These are phyloP conservation scores for Clarireedia paspali DNA, from an alignment of 2,329 filamentous ascomycete species.

Conservation along the genomic window DNA sequence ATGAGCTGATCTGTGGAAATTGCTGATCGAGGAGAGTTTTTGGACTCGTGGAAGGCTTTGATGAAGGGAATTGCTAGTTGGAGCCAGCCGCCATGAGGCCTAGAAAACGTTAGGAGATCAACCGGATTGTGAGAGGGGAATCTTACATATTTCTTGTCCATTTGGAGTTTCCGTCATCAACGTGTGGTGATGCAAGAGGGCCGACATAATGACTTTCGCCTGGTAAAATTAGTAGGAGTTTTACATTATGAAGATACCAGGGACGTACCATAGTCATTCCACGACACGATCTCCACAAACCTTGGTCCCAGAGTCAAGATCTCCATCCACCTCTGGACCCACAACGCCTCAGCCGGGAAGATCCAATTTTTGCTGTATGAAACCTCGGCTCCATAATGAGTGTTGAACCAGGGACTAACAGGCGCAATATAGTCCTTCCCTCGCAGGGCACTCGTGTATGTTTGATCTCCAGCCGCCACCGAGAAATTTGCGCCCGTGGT, in stretches of 20 bases:
- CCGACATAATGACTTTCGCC: constrained; percentile 7
- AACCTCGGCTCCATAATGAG: constrained; percentile 5
- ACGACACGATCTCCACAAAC: constrained; percentile 4
- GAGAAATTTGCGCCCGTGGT: background rate
- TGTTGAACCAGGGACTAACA: constrained; percentile 4
- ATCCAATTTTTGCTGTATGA: constrained; percentile 10
- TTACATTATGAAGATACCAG: background rate
- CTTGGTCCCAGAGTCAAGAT: background rate
- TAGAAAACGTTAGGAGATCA: background rate
- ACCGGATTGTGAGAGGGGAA: background rate
- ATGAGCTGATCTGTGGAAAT: background rate
- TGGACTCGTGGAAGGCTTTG: background rate
- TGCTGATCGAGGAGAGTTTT: background rate
- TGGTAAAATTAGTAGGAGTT: background rate
- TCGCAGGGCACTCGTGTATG: background rate
- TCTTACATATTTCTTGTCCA: constrained; percentile 7
- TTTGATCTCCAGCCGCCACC: background rate
- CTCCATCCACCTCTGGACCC: background rate
- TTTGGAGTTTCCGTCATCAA: constrained; percentile 8
- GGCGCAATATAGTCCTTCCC: constrained; percentile 1
- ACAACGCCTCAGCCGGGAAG: background rate
- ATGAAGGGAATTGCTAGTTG: constrained; percentile 3
- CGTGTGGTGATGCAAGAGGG: background rate
- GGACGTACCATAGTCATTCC: constrained; percentile 9
- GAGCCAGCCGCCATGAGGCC: constrained; percentile 6